These are phyloP conservation scores for Carex cristatella DNA, from an alignment of 176 grass and related monocot genomes.

Conservation along the genomic window DNA sequence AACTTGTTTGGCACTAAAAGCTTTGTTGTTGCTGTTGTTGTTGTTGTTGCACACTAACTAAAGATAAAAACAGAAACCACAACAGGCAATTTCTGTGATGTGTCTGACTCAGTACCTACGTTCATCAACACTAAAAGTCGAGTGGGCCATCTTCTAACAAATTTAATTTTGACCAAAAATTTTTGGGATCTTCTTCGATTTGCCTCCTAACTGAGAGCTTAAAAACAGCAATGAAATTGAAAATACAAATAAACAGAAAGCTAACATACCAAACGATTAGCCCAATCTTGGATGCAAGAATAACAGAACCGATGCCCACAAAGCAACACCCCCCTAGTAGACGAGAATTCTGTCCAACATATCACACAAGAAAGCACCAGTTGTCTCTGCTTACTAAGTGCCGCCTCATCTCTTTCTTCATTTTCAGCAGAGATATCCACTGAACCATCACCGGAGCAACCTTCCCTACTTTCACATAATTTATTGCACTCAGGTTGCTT, in stretches of 20 bases:
- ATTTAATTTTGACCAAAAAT: background rate
- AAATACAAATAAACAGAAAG: background rate
- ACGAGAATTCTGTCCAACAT: slow-evolving; percentile 86
- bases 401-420: slow-evolving; percentile 21
- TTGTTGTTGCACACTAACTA: background rate
- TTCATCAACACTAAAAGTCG: background rate
- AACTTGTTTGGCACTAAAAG: too few species aligned
- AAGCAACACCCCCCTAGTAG: slow-evolving; percentile 74
- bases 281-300: slow-evolving; percentile 87
- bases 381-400: slow-evolving; percentile 30
- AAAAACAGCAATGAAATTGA: background rate
- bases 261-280: slow-evolving; percentile 50
- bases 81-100: background rate
- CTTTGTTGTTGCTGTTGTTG: too few species aligned
- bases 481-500: slow-evolving; percentile 16
- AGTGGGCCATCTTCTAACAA: background rate
- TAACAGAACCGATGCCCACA: slow-evolving; percentile 96
- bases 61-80: background rate
- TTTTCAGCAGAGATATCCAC: slow-evolving; percentile 21
- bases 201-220: background rate
- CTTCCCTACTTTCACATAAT: background rate
- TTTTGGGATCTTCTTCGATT: background rate
- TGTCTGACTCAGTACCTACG: background rate
- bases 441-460: slow-evolving; percentile 5
- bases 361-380: slow-evolving; percentile 76